These are phyloP conservation scores for Syzygium jambos DNA, from an alignment of 345 rosid genomes.

Conservation along the genomic window DNA sequence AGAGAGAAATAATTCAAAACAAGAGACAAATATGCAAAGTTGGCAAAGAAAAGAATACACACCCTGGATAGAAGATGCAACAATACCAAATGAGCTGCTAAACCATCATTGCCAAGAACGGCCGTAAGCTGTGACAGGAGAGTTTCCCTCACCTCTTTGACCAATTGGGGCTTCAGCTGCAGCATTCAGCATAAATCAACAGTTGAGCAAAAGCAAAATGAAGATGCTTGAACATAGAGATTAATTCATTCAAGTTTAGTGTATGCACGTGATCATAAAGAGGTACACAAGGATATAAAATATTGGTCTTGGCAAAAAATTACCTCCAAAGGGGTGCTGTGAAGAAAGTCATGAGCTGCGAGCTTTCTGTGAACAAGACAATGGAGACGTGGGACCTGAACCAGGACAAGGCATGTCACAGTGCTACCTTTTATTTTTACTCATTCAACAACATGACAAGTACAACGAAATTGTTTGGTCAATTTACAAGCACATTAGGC, in stretches of 20 bases:
- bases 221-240: background rate
- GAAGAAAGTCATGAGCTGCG: conserved; percentile 48
- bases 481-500: background rate
- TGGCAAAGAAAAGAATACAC: background rate
- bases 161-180: conserved; percentile 49
- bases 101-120: conserved; percentile 69
- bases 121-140: conserved; percentile 58
- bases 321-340: conserved; percentile 49
- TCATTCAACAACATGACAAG: background rate
- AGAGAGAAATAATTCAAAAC: background rate
- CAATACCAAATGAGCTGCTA: conserved; percentile 63
- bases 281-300: background rate
- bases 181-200: background rate
- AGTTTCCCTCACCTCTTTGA: conserved; percentile 55
- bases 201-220: background rate
- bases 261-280: background rate
- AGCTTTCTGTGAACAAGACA: conserved; percentile 82
- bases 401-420: background rate
- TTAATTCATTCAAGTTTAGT: background rate
- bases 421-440: background rate
- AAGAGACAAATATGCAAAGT: background rate
- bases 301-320: background rate
- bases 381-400: conserved; percentile 82
- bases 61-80: conserved; percentile 86
- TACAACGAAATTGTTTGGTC: background rate